phyloP scores from a whole-genome alignment of 148 eudicot species.

The Cornus kousa region DNA sequence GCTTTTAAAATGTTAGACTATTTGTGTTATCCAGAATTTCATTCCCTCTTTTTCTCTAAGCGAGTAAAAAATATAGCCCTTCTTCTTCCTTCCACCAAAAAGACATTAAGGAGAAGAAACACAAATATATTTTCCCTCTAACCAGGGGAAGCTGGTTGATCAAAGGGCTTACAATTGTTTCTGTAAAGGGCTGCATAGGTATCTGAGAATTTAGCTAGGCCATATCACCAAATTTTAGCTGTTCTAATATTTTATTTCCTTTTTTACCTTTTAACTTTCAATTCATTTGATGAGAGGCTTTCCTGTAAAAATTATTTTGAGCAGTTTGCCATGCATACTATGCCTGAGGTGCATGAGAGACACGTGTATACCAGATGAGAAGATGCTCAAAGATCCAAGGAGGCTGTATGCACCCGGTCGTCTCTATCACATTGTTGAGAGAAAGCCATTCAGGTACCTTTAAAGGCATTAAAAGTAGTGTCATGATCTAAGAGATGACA shows the following conservation, averaged over 20 bases:
- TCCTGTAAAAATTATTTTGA: slow-evolving; percentile 5
- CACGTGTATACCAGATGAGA: slow-evolving; percentile 81
- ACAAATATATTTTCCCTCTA: neutral
- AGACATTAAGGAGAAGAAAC: no score
- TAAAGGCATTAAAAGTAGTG: neutral
- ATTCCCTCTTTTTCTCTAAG: neutral
- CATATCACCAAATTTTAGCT: neutral
- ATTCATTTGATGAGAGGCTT: neutral
- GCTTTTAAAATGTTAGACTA: neutral
- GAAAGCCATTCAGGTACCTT: slow-evolving; percentile 80
- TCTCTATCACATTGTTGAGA: slow-evolving; percentile 93
- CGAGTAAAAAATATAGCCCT: slow-evolving; percentile 2
- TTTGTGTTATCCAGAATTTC: neutral
- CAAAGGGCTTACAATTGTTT: slow-evolving; percentile 4
- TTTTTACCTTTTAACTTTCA: neutral
- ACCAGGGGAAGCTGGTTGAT: neutral
- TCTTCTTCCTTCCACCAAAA: neutral
- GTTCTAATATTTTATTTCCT: neutral
- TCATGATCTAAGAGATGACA: no score
- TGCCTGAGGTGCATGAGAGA: slow-evolving; percentile 89
- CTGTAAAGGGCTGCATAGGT: neutral
- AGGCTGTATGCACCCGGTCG: slow-evolving; percentile 99
- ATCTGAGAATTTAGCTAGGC: neutral
- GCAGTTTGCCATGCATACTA: slow-evolving; percentile 92
- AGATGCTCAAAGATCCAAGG: slow-evolving; percentile 84